These are phyloP conservation scores for Rasamsonia emersonii DNA, from an alignment of 2,329 filamentous ascomycete genomes.

Conservation along the genomic window DNA sequence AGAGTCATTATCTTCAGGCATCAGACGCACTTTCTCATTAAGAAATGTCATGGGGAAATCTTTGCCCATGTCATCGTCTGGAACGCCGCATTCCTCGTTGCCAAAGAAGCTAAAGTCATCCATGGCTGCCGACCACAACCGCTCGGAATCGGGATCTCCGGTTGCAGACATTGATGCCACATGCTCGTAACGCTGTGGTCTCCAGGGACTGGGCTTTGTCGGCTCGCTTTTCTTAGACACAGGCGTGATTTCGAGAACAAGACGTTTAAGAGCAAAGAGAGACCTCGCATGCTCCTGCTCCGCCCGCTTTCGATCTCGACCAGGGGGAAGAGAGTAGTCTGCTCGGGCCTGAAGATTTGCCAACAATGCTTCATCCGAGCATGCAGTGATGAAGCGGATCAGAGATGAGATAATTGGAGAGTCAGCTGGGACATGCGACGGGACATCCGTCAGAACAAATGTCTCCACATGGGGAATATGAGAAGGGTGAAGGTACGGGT, in stretches of 20 bases:
- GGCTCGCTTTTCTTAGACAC: conserved; percentile 12
- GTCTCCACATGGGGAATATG: conserved; percentile 47
- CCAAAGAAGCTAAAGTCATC: conserved; percentile 56
- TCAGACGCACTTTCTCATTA: conserved; percentile 38
- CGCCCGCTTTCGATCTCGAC: conserved; percentile 40
- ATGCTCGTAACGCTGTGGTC: conserved; percentile 37
- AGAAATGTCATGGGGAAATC: conserved; percentile 35
- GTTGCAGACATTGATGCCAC: conserved; percentile 46
- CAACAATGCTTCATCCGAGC: conserved; percentile 47
- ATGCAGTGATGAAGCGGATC: conserved; percentile 47
- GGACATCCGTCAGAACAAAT: conserved; percentile 50
- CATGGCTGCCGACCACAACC: conserved; percentile 50
- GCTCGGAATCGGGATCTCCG: conserved; percentile 51
- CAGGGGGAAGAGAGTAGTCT: conserved; percentile 53
- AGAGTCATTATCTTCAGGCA: conserved; percentile 19
- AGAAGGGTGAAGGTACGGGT: conserved; percentile 43
- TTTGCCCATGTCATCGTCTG: conserved; percentile 31
- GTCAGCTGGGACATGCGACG: conserved; percentile 33
- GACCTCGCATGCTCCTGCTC: conserved; percentile 42
- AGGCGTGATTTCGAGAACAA: conserved; percentile 48
- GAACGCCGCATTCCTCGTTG: conserved; percentile 46
- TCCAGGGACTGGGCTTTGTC: conserved; percentile 24
- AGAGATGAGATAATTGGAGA: conserved; percentile 37
- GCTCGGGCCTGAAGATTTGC: conserved; percentile 45
- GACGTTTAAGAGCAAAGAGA: conserved; percentile 47